Evolutionary conservation across 257 asterid species (phyloP), one percentile per base, ranked within the genome.

Genomic region (Plantago ovata): DNA sequence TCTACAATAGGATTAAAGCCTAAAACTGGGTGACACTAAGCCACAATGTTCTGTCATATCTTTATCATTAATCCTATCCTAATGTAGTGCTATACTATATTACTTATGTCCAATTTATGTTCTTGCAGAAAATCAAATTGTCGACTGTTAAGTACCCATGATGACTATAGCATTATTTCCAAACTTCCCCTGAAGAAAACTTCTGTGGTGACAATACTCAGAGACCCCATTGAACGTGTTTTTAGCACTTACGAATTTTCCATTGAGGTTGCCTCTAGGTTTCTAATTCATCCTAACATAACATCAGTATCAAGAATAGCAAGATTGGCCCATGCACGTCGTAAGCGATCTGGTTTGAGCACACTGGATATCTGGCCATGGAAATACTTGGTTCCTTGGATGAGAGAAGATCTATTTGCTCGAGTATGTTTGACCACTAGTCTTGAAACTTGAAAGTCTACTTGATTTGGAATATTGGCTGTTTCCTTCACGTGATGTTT

Each of bases 361-460:
- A 93, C 99, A 33, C 81, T 93, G 63, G 95, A 89, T 58, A 89
- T 93, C 71, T 93, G 99, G 99, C 99, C 99, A 7, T 93, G 99
- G 99, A 93, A 84, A 70, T 86, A 84, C 75, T 74, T 93, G 81
- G 97, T 93, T 76, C 99, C 99, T 52, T 89, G 97, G 96, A 93
- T 93, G 95, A 86, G 95, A 71, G 94, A 89, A 80, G 99, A 93
- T 73, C 75, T 93, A 57, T 93, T 89, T 79, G 86, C 91, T 70
- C 87, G 97, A 69, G 99, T 93, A 89, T 53, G 91, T 63, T 69
- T 58, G 19, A 18, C 54, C 58, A 36, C 69, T 67, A 11, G 39
- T 53, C 7, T 69, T 47, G 9, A 53, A 41, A 40, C 7, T 69
- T 47, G 9, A 53, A 41, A 40, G 52, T 16, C 60, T 63, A 51